phyloP scores from a whole-genome alignment of 106 monocot species.

The Gastrodia elata region DNA sequence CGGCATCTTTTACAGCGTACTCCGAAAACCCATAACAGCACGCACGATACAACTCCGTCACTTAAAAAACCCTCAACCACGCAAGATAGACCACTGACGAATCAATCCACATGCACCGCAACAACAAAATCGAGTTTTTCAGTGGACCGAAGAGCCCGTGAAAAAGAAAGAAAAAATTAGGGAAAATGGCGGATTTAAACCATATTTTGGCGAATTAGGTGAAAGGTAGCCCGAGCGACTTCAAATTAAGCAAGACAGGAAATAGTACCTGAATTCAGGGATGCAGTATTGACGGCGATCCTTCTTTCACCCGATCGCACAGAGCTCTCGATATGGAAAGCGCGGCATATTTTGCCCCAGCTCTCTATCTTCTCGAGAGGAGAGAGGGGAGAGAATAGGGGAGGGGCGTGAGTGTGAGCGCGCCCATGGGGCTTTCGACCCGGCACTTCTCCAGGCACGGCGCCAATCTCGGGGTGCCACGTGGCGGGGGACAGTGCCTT shows the following conservation, averaged over 20 bases:
- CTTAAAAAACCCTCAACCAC: not conserved
- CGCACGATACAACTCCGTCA: not conserved
- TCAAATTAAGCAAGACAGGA: not conserved
- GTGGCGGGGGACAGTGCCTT: not conserved
- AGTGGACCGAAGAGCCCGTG: not conserved
- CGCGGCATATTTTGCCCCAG: not conserved
- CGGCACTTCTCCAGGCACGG: conserved; percentile 1
- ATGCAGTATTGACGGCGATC: not conserved
- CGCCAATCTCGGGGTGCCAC: conserved; percentile 7
- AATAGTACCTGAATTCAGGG: not conserved
- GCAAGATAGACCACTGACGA: not conserved
- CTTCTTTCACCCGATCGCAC: not conserved
- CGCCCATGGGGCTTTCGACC: conserved; percentile 4
- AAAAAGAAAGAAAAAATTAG: not conserved
- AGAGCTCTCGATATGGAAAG: not conserved
- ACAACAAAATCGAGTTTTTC: not conserved
- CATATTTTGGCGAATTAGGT: not conserved
- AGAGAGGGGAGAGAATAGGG: not conserved
- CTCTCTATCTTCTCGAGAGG: not conserved
- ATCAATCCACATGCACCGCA: not conserved
- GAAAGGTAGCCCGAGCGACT: not conserved
- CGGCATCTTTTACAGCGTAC: not conserved
- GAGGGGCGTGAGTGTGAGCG: not conserved
- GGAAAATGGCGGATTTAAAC: not conserved
- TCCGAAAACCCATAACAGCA: not conserved